Evolutionary conservation across 495 filamentous ascomycete species (phyloP), one percentile per base, ranked within the genome.

Genomic region (Penicillium waksmanii): DNA sequence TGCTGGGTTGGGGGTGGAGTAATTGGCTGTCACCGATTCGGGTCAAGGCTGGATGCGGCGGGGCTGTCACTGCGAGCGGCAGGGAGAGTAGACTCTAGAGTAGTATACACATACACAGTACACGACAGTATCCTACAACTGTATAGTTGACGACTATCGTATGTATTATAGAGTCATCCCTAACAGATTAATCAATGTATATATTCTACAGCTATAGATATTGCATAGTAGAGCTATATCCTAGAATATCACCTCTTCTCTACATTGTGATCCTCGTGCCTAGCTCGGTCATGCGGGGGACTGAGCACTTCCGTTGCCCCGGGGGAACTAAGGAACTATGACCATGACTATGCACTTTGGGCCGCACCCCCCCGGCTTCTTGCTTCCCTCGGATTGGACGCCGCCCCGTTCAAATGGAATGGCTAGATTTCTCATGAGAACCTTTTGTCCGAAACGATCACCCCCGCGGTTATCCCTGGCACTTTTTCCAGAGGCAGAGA

Each of bases 301-400:
- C 64, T 59, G 53, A 31, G 27, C 27, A 31, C 69, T 76, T 79
- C 76, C 76, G 75, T 79, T 79, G 67, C 72, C 70, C 76, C 76
- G 76, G 76, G 66, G 65, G 72, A 74, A 57, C 58, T 61, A 12
- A 38, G 12, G 11, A 38, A 38, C 15, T 38, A n/a, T n/a, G n/a
- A n/a, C n/a, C n/a, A n/a, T n/a, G n/a, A n/a, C n/a, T n/a, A n/a
- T 44, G 42, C 55, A 57, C 27, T 18, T 49, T 61, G 11, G 53
- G 58, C 6, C 19, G 15, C 46, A n/a, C 12, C 12, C 50, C 12
- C 23, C 36, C 35, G 33, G 35, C 36, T 44, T 19, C 15, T 44
- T 44, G 5, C 27, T 31, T 31, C 27, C 2, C 27, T 7, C 8
- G 27, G 27, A 31, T 31, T 31, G 27, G 27, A 31, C 6, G 27